Percentiles rank a stretch among this genome's conserved stretches.
Evolutionary conservation across 257 asterid species (phyloP).

Genomic region (Euphrasia confusa): DNA sequence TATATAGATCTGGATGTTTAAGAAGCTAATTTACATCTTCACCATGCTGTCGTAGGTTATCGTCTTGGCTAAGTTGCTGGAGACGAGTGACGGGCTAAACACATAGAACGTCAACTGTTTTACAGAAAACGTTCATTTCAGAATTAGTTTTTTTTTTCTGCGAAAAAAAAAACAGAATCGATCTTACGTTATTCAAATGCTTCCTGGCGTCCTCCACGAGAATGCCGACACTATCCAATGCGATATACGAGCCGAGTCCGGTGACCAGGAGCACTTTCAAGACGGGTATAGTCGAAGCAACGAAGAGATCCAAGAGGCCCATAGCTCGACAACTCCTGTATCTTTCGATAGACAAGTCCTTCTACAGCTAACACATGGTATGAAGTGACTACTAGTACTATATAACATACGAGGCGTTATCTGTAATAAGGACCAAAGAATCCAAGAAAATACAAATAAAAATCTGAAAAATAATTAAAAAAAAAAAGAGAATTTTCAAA

Average conservation of each 20-base stretch:
- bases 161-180: neutral
- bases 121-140: neutral
- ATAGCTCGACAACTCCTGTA: conserved; percentile 7
- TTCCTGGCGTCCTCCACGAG: conserved; percentile 76
- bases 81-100: conserved; percentile 73
- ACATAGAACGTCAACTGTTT: conserved; percentile 69
- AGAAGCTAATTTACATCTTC: conserved; percentile 53
- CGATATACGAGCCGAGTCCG: conserved; percentile 71
- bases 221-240: conserved; percentile 45
- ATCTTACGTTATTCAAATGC: conserved; percentile 67
- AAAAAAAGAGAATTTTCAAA: no score
- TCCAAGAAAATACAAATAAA: no score
- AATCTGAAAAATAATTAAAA: no score
- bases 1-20: neutral
- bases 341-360: no score
- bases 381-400: no score
- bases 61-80: conserved; percentile 77
- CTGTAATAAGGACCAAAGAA: no score
- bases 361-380: no score
- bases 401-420: no score
- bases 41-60: conserved; percentile 71
- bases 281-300: conserved; percentile 71
- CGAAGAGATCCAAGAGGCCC: conserved; percentile 63
- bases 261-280: conserved; percentile 74
- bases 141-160: conserved; percentile 10